Percentiles rank a stretch among this genome's conserved stretches.
These are phyloP conservation scores for Pycnococcus provasolii DNA, from an alignment of 139 green algal species.

Conservation along the genomic window DNA sequence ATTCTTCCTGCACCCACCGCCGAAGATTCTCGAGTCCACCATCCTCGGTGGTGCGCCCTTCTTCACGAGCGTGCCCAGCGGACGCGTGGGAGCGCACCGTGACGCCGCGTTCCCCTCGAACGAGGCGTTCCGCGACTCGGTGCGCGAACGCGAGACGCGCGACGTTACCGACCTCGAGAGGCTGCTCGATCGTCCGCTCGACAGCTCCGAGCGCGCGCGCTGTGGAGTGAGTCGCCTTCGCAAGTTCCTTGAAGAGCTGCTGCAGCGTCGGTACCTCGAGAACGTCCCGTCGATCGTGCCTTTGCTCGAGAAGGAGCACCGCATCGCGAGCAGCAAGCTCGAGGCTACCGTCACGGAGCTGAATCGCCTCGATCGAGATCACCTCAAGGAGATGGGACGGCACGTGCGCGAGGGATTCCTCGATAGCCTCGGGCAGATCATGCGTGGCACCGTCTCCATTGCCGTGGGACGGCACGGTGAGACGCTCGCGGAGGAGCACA, in stretches of 20 bases:
- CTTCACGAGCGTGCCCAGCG: conserved; percentile 72
- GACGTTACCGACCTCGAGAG: conserved; percentile 55
- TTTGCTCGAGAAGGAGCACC: conserved; percentile 76
- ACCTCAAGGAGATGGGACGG: conserved; percentile 32
- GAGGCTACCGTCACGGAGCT: conserved; percentile 25
- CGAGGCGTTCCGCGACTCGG: conserved; percentile 75
- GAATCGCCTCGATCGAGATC: conserved; percentile 22
- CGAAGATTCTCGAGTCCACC: conserved; percentile 44
- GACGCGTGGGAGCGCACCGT: conserved; percentile 59
- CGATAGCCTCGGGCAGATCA: conserved; percentile 55
- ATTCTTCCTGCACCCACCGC: conserved; percentile 67
- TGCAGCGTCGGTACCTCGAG: conserved; percentile 81
- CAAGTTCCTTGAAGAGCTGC: conserved; percentile 79
- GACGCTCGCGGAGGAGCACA: conserved; percentile 87
- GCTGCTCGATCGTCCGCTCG: conserved; percentile 52
- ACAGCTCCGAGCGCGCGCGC: conserved; percentile 47
- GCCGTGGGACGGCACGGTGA: conserved; percentile 47
- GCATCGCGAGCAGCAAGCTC: conserved; percentile 38
- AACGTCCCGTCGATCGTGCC: conserved; percentile 82
- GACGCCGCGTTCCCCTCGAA: conserved; percentile 75
- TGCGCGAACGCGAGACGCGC: conserved; percentile 55
- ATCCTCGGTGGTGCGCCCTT: conserved; percentile 84
- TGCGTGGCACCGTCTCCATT: conserved; percentile 57
- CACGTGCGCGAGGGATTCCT: conserved; percentile 23
- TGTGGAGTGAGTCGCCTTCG: conserved; percentile 74